A percentile compares a stretch with the other conserved stretches of the same genome.
These are phyloP conservation scores for Rhodotorula toruloides DNA, from an alignment of 768 basidiomycete species.

Conservation along the genomic window DNA sequence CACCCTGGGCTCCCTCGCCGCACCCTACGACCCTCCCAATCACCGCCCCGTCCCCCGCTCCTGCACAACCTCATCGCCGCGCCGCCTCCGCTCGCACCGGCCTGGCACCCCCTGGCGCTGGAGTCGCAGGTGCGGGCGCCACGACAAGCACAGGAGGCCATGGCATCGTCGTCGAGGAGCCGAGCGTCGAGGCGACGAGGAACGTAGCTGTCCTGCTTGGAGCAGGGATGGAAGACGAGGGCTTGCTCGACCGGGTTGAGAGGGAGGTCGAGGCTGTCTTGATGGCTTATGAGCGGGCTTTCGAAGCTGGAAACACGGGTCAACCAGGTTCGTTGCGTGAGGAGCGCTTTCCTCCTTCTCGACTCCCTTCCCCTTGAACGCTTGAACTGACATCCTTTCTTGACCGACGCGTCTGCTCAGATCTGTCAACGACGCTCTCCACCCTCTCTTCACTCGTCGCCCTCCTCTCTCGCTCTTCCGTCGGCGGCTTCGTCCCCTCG, in stretches of 20 bases:
- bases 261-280: not conserved
- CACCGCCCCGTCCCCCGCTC: no score
- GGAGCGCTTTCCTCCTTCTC: not conserved
- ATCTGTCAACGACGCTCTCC: not conserved
- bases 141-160: not conserved
- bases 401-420: not conserved
- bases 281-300: not conserved
- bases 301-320: not conserved
- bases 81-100: not conserved
- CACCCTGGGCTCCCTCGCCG: no score
- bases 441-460: slow-evolving; percentile 5
- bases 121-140: no score
- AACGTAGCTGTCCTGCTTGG: not conserved
- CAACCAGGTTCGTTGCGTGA: not conserved
- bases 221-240: not conserved
- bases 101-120: not conserved
- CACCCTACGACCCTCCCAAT: no score
- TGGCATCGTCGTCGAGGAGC: not conserved
- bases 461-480: slow-evolving; percentile 10
- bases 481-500: slow-evolving; percentile 15
- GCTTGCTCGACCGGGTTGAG: slow-evolving; percentile 5
- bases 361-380: no score
- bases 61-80: not conserved
- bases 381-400: no score
- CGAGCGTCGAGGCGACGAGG: not conserved